A percentile compares a stretch with the other conserved stretches of the same genome.
phyloP scores from a whole-genome alignment of 2,329 filamentous ascomycete genomes.

The Xylogone sp. region DNA sequence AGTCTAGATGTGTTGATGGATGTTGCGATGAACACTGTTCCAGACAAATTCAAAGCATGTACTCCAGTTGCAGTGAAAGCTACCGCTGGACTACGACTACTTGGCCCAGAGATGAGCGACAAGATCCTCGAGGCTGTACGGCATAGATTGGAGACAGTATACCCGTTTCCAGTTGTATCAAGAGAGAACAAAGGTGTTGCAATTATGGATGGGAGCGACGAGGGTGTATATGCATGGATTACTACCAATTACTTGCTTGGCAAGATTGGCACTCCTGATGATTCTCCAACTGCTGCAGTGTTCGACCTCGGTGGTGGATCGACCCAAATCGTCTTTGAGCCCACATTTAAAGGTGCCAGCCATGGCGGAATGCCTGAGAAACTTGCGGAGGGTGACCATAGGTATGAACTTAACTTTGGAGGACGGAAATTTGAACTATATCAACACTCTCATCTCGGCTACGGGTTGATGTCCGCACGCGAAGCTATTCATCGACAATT shows the following conservation, averaged over 20 bases:
- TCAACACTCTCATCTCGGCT: conserved; percentile 96
- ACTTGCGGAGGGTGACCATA: conserved; percentile 88
- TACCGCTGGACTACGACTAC: conserved; percentile 85
- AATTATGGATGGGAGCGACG: conserved; percentile 96
- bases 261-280: conserved; percentile 91
- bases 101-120: conserved; percentile 76
- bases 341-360: conserved; percentile 73
- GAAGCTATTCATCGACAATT: conserved; percentile 77
- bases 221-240: conserved; percentile 98
- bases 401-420: conserved; percentile 87
- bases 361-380: conserved; percentile 77
- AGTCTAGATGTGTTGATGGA: conserved; percentile 86
- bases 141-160: conserved; percentile 76
- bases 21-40: conserved; percentile 78
- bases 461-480: conserved; percentile 92
- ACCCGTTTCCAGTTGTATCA: conserved; percentile 91
- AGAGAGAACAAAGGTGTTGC: conserved; percentile 81
- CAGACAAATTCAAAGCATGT: conserved; percentile 86
- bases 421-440: conserved; percentile 90
- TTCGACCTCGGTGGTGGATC: conserved; percentile 96
- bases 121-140: conserved; percentile 85
- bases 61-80: conserved; percentile 96
- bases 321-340: conserved; percentile 98
- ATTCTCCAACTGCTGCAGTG: conserved; percentile 85
- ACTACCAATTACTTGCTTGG: conserved; percentile 97